Conservation (phyloP, 208 protist genomes). For the Tritrichomonas musculus region DNA sequence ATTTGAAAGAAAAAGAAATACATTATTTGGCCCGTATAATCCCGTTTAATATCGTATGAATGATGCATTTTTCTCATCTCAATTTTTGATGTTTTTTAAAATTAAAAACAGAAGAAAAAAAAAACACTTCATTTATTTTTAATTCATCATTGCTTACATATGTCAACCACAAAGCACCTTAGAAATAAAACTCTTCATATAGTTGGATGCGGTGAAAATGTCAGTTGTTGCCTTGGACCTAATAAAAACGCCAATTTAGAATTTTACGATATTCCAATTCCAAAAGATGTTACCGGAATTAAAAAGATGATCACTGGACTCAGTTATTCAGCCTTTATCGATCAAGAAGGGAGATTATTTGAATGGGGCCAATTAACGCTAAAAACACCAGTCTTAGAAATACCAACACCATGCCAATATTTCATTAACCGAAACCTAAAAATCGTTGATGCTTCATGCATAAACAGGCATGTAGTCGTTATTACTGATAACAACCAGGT, state of each 20-base stretch:
- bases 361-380: not conserved
- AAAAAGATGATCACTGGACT: not conserved
- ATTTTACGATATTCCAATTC: not conserved
- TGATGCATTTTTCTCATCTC: no score
- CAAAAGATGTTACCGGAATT: not conserved
- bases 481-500: not conserved
- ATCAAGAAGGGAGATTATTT: not conserved
- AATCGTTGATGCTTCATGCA: not conserved
- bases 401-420: not conserved
- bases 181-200: no score
- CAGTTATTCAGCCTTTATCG: not conserved
- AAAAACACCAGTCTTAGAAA: not conserved
- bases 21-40: no score
- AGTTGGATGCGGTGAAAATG: no score
- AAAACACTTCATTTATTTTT: no score
- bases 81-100: no score
- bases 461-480: not conserved
- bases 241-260: not conserved
- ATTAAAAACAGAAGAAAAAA: no score
- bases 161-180: no score
- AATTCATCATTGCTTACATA: no score
- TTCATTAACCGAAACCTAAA: not conserved
- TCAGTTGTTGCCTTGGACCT: no score
- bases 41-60: no score
- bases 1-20: not conserved